phyloP scores from a whole-genome alignment of 768 basidiomycete genomes.

The Mrakia hoshinonis region DNA sequence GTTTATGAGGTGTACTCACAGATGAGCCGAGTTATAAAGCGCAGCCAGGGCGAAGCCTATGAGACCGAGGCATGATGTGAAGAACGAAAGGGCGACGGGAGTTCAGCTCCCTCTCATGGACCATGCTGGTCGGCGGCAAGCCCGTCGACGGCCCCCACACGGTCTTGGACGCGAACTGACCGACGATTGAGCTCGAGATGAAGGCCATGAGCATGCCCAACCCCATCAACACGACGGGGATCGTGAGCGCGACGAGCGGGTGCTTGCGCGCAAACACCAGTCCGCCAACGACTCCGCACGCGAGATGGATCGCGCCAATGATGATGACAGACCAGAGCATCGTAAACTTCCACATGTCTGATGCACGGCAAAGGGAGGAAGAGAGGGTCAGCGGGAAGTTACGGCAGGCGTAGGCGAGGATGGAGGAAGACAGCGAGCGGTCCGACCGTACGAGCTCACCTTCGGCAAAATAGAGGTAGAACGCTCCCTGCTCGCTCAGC shows the following conservation, averaged over 20 bases:
- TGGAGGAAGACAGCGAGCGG: neutral
- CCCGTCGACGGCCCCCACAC: too few species aligned
- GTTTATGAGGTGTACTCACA: neutral
- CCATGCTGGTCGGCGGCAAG: too few species aligned
- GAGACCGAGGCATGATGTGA: neutral
- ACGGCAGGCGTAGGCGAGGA: too few species aligned
- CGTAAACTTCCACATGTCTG: conserved; percentile 12
- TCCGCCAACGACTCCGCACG: neutral
- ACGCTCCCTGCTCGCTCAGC: neutral
- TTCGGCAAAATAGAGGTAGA: conserved; percentile 7
- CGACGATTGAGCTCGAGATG: neutral
- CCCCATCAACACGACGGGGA: neutral
- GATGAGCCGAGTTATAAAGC: neutral
- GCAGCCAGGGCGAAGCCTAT: conserved; percentile 4
- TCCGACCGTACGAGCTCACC: neutral
- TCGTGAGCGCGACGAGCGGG: neutral
- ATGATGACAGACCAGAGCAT: conserved; percentile 1
- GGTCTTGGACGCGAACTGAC: too few species aligned
- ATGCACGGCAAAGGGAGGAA: neutral
- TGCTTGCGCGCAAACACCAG: neutral
- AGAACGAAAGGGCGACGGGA: neutral
- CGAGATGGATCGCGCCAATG: neutral
- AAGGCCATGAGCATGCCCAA: neutral
- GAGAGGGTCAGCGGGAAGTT: neutral
- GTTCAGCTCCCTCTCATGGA: too few species aligned